Percentiles rank a stretch among this genome's conserved stretches.
Evolutionary conservation across 2,329 filamentous ascomycete species (phyloP).

Genomic region (Trichoderma cornu-damae): DNA sequence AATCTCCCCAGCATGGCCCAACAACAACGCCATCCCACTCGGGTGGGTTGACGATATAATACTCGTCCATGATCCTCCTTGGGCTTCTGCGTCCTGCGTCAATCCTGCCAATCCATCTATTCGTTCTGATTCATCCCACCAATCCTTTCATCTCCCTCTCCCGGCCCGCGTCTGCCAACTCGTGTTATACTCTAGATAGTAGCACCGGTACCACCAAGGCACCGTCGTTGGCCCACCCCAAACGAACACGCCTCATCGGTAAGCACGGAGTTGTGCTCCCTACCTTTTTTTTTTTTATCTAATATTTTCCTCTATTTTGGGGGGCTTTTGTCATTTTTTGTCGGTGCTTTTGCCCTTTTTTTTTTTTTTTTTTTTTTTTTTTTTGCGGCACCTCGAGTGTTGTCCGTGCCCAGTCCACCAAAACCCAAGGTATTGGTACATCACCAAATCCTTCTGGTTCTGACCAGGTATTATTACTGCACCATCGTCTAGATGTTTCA

Average conservation of each 20-base stretch:
- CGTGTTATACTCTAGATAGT: background rate
- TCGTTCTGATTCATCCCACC: background rate
- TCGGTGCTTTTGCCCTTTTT: background rate
- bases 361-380: no score
- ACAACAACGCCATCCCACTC: constrained; percentile 10
- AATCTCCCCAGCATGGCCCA: constrained; percentile 7
- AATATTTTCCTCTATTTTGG: background rate
- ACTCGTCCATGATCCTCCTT: background rate
- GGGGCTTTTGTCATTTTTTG: background rate
- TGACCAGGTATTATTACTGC: constrained; percentile 14
- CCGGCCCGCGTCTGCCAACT: background rate
- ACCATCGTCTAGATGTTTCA: constrained; percentile 11
- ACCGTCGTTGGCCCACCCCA: background rate
- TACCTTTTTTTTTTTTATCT: background rate
- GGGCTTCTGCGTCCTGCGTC: background rate
- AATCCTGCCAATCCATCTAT: background rate
- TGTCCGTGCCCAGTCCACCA: background rate
- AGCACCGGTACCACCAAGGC: background rate
- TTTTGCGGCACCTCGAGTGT: background rate
- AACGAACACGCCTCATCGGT: constrained; percentile 3
- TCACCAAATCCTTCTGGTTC: background rate
- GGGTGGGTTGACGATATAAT: background rate
- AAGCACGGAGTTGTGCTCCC: constrained; percentile 3
- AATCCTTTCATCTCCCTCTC: background rate
- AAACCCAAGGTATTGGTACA: constrained; percentile 15